Evolutionary conservation across 257 asterid species (phyloP).

Genomic region (Nicotiana tabacum): DNA sequence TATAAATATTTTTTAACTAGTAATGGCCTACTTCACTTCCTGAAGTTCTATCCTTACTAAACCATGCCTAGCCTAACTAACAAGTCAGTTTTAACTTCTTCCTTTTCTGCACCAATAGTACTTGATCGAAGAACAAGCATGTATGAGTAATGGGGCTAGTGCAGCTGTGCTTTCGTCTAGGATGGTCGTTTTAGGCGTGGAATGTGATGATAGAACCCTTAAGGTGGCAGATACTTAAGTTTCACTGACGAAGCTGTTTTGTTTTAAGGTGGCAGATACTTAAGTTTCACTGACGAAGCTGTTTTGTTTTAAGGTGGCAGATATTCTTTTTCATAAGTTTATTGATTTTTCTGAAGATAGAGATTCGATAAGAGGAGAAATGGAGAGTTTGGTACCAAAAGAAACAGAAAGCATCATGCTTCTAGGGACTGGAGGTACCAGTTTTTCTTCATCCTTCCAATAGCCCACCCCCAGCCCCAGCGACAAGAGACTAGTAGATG

Average conservation of each 20-base stretch:
- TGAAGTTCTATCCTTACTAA: neutral
- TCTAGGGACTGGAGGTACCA: neutral
- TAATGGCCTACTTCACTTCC: neutral
- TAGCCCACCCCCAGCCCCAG: neutral
- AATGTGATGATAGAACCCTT: neutral
- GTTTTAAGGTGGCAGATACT: neutral
- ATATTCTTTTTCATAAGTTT: neutral
- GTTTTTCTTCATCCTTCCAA: neutral
- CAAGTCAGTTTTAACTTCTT: neutral
- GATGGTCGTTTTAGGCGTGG: neutral
- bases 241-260: slow-evolving; percentile 1
- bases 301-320: neutral
- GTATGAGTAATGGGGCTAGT: neutral
- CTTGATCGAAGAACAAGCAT: neutral
- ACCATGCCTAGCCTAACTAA: neutral
- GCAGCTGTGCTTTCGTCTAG: neutral
- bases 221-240: neutral
- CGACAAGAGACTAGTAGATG: neutral
- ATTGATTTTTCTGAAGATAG: neutral
- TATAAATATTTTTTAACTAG: neutral
- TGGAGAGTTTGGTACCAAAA: neutral
- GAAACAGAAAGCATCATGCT: slow-evolving; percentile 3
- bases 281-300: neutral
- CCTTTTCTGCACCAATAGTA: neutral
- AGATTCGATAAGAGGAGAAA: neutral